Conservation (phyloP, 164 flowering plant species). For the Vitis rupestris region DNA sequence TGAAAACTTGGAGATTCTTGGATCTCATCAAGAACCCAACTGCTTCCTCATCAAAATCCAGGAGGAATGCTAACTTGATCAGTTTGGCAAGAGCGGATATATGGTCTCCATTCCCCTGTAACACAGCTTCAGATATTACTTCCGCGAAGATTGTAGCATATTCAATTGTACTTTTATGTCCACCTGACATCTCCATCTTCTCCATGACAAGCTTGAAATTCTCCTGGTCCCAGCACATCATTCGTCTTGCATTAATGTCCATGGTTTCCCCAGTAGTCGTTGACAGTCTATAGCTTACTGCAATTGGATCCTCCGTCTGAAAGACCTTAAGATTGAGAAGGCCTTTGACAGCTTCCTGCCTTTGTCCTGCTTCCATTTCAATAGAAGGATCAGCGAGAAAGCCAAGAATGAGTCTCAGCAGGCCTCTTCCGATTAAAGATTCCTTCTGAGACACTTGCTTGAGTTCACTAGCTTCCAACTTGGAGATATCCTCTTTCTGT, state of each 20-base stretch:
- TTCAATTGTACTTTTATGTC: conserved; percentile 30
- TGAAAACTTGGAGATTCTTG: conserved; percentile 54
- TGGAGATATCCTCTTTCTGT: conserved; percentile 25
- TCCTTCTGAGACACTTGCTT: conserved; percentile 23
- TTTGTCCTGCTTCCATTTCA: conserved; percentile 30
- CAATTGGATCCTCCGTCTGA: conserved; percentile 43
- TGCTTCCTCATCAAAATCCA: conserved; percentile 58
- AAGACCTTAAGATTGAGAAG: conserved; percentile 37
- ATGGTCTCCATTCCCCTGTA: conserved; percentile 52
- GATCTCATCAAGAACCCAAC: conserved; percentile 47
- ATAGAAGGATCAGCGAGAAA: conserved; percentile 43
- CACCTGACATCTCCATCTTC: conserved; percentile 34
- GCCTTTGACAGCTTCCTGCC: conserved; percentile 35
- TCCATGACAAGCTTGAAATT: conserved; percentile 35
- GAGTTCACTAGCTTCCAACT: conserved; percentile 13
- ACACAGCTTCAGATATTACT: conserved; percentile 57
- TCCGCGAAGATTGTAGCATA: conserved; percentile 52
- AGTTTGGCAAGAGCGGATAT: conserved; percentile 47
- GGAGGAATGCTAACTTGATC: conserved; percentile 48
- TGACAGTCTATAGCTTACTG: conserved; percentile 29
- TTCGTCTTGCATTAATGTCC: conserved; percentile 24
- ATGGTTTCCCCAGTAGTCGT: conserved; percentile 33
- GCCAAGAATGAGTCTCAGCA: conserved; percentile 47
- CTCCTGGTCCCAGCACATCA: conserved; percentile 60
- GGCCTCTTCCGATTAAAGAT: conserved; percentile 24